Evolutionary conservation across 352 stramenopile species (phyloP).

Genomic region (Globisporangium sylvaticum): DNA sequence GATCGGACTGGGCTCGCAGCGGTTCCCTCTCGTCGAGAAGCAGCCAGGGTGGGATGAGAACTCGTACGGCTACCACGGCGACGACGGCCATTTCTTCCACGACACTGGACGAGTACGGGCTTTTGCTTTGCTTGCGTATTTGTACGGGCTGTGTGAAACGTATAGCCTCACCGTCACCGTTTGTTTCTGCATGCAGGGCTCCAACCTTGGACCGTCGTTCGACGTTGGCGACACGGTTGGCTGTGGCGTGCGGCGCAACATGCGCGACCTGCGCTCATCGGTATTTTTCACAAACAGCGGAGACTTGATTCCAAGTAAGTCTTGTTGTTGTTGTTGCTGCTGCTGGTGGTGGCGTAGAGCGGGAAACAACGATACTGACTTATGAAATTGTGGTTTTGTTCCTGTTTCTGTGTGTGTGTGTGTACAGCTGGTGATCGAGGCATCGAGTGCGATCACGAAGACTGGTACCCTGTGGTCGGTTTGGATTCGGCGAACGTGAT

Average conservation of each 20-base stretch:
- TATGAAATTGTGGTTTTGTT: neutral
- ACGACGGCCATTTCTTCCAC: conserved; percentile 72
- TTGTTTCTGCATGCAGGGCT: conserved; percentile 34
- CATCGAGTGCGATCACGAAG: conserved; percentile 38
- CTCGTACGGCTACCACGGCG: conserved; percentile 77
- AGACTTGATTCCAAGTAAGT: conserved; percentile 37
- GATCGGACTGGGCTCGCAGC: conserved; percentile 49
- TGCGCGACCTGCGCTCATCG: conserved; percentile 29
- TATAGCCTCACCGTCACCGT: conserved; percentile 7
- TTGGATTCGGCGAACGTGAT: conserved; percentile 77
- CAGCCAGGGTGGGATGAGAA: conserved; percentile 64
- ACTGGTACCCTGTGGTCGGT: conserved; percentile 77
- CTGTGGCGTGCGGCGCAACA: conserved; percentile 57
- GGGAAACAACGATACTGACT: neutral
- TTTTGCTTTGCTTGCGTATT: conserved; percentile 20
- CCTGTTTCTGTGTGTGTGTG: neutral
- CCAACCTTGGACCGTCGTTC: conserved; percentile 55
- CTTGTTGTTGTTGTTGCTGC: neutral
- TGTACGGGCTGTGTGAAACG: conserved; percentile 30
- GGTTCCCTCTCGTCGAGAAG: conserved; percentile 56
- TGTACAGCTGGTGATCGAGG: conserved; percentile 24
- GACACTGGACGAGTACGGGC: conserved; percentile 34
- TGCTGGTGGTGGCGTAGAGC: neutral
- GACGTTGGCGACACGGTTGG: conserved; percentile 63
- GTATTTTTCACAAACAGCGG: conserved; percentile 79